Percentiles rank a stretch among this genome's conserved stretches.
These are phyloP conservation scores for Rhizopogon vulgaris DNA, from an alignment of 768 basidiomycete genomes.

Conservation along the genomic window DNA sequence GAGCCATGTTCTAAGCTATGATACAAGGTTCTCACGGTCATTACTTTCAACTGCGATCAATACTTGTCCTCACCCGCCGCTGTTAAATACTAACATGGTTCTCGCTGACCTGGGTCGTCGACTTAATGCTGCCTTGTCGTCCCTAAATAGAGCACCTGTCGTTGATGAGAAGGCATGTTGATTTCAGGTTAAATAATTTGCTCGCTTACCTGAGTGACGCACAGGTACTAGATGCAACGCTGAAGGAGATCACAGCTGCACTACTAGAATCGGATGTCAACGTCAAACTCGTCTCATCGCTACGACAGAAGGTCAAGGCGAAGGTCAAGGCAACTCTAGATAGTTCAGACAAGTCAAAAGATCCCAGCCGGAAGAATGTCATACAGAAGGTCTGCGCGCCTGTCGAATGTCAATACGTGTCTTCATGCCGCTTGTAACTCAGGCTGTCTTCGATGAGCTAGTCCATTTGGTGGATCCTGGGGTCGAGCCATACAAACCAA, in stretches of 20 bases:
- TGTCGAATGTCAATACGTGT: not conserved
- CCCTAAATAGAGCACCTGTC: slow-evolving; percentile 78
- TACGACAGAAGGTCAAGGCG: slow-evolving; percentile 84
- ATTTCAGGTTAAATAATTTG: not conserved
- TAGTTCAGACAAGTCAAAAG: slow-evolving; percentile 66
- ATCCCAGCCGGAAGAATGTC: slow-evolving; percentile 76
- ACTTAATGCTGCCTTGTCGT: slow-evolving; percentile 89
- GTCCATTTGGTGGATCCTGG: slow-evolving; percentile 94
- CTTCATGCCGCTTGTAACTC: slow-evolving; percentile 10
- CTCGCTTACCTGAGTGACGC: slow-evolving; percentile 8
- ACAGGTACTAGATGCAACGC: slow-evolving; percentile 87
- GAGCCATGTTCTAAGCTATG: slow-evolving; percentile 34
- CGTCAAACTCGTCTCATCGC: slow-evolving; percentile 85
- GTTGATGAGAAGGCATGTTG: slow-evolving; percentile 82
- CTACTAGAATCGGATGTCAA: slow-evolving; percentile 97
- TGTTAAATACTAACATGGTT: slow-evolving; percentile 75
- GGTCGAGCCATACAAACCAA: slow-evolving; percentile 92
- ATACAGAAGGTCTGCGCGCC: slow-evolving; percentile 73
- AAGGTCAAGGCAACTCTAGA: slow-evolving; percentile 84
- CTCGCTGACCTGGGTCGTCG: slow-evolving; percentile 91
- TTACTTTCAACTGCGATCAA: slow-evolving; percentile 4
- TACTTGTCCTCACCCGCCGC: slow-evolving; percentile 10
- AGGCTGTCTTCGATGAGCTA: slow-evolving; percentile 97
- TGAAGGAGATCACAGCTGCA: slow-evolving; percentile 94
- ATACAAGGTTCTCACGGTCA: slow-evolving; percentile 26